Evolutionary conservation across 2,329 filamentous ascomycete species (phyloP), one percentile per base, ranked within the genome.

Genomic region (Aquanectria penicillioides): DNA sequence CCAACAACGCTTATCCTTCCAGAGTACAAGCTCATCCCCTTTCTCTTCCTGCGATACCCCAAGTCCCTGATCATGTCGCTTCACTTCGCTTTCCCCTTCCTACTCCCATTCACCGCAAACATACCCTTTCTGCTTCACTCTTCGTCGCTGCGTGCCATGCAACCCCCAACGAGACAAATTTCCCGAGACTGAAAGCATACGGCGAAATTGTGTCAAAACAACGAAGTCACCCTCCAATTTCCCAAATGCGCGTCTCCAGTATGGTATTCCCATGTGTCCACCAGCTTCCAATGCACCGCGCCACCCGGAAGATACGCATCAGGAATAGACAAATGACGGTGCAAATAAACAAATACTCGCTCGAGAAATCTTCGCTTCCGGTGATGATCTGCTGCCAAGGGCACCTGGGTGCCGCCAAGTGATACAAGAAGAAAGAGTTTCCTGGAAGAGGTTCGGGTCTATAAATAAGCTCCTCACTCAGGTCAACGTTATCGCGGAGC

Each of bases 361-460:
- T 41, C 37, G 60, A 65, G 61, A 62, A 23, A 63, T 55, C 58
- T 41, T 62, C 49, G 48, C 56, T 49, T 55, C 55, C 36, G 61
- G 38, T 37, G 31, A 61, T 33, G 46, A 48, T 60, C 58, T 33
- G 60, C 31, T 51, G 57, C 61, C 61, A 57, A 22, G 46, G 43
- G 58, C 47, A 61, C 46, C 57, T 37, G 44, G 50, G 40, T 54
- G 56, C 59, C 50, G 55, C 58, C 64, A 66, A 69, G 59, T 64
- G 64, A 70, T 71, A 71, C 69, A 71, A 71, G 55, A 67, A 69
- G 57, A 56, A 53, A 50, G 37, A 65, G 41, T 68, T 72, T 70
- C 67, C 65, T 66, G 67, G 49, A 65, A 69, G 62, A 61, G 48
- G 61, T 54, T 63, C 57, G 53, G 59, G 37, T 65, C 46, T 49